Conservation (phyloP, 2,329 filamentous ascomycete genomes). For the Purpureocillium lavendulum region DNA sequence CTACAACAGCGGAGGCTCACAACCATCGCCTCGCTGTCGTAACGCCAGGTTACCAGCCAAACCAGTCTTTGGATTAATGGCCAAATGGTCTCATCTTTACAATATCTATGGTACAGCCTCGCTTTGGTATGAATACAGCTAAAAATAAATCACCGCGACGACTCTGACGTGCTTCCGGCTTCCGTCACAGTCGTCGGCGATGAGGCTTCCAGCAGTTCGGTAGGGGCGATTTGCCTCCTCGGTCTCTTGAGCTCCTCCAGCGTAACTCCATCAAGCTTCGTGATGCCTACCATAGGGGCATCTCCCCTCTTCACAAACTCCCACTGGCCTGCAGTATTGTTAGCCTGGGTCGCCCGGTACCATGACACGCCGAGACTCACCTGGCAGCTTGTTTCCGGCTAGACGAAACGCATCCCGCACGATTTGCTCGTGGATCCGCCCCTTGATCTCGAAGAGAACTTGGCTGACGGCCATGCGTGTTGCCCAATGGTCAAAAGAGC, state of each 20-base stretch:
- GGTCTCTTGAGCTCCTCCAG: conserved; percentile 77
- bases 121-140: not conserved
- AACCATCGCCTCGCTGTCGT: too few species aligned
- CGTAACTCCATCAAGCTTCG: conserved; percentile 79
- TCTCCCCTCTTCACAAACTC: conserved; percentile 94
- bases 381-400: conserved; percentile 90
- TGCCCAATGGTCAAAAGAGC: conserved; percentile 95
- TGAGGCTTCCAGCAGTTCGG: conserved; percentile 23
- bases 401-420: conserved; percentile 88
- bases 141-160: conserved; percentile 17
- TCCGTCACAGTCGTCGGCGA: conserved; percentile 23
- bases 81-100: too few species aligned
- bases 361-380: conserved; percentile 36
- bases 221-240: conserved; percentile 54
- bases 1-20: too few species aligned
- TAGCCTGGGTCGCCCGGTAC: conserved; percentile 7
- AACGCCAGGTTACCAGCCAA: too few species aligned
- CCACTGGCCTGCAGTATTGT: conserved; percentile 54
- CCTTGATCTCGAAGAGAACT: conserved; percentile 86
- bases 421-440: conserved; percentile 88
- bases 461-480: conserved; percentile 83
- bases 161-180: conserved; percentile 22
- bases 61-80: too few species aligned
- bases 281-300: conserved; percentile 81
- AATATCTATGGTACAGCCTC: too few species aligned